These are phyloP conservation scores for Geoglossum cookeanum DNA, from an alignment of 2,329 filamentous ascomycete species.

Conservation along the genomic window DNA sequence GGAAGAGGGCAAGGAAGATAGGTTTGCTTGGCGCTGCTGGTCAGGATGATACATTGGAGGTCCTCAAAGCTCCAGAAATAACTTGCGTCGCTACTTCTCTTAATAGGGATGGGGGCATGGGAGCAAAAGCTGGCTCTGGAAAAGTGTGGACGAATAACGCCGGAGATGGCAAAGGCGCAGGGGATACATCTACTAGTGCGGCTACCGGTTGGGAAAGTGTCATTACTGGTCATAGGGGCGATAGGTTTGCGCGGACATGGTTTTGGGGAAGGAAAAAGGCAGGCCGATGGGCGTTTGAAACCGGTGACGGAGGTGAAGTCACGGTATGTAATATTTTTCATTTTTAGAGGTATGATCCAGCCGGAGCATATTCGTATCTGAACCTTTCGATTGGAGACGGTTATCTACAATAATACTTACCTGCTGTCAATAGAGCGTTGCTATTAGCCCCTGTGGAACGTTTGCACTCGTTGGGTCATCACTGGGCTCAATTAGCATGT, in stretches of 20 bases:
- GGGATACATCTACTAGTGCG: conserved; percentile 51
- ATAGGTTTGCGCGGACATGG: conserved; percentile 80
- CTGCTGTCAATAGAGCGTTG: conserved; percentile 42
- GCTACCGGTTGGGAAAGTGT: conserved; percentile 95
- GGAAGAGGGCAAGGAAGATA: conserved; percentile 74
- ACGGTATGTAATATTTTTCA: conserved; percentile 19
- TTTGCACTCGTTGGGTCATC: conserved; percentile 82
- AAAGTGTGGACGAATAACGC: conserved; percentile 71
- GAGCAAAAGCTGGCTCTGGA: conserved; percentile 51
- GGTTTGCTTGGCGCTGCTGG: conserved; percentile 46
- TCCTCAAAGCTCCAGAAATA: conserved; percentile 76
- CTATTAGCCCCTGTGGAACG: conserved; percentile 79
- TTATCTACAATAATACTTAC: neutral
- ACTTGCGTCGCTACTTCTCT: conserved; percentile 80
- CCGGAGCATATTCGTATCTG: neutral
- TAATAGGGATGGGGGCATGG: conserved; percentile 89
- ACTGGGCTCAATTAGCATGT: conserved; percentile 76
- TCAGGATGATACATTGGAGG: conserved; percentile 44
- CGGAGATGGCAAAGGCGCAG: conserved; percentile 26
- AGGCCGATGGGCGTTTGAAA: conserved; percentile 82
- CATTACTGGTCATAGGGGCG: conserved; percentile 75
- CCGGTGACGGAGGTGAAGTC: conserved; percentile 65
- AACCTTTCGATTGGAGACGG: neutral
- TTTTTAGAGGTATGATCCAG: neutral
- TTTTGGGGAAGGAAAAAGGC: conserved; percentile 93